Percentiles rank a stretch among this genome's conserved stretches.
Conservation (phyloP, 192 early-diverging fungal species). For the Ambispora gerdemannii region DNA sequence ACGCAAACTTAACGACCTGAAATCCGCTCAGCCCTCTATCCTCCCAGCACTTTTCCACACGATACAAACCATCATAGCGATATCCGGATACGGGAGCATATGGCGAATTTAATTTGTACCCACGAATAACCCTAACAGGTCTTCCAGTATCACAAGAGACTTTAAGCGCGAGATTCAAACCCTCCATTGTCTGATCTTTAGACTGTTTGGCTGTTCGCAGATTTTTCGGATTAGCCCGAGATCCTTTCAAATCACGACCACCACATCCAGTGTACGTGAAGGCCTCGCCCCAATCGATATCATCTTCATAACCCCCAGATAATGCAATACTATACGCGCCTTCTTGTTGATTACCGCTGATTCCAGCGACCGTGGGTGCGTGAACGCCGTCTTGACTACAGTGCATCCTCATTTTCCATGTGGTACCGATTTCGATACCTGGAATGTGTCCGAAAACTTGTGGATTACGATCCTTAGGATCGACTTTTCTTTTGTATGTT, state of each 20-base stretch:
- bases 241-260: constrained; percentile 18
- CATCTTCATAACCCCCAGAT: constrained; percentile 29
- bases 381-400: constrained; percentile 22
- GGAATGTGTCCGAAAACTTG: constrained; percentile 13
- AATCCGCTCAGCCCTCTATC: neutral
- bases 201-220: constrained; percentile 7
- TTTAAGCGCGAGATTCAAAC: neutral
- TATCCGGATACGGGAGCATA: constrained; percentile 15
- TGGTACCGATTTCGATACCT: neutral
- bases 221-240: constrained; percentile 9
- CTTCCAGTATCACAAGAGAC: constrained; percentile 21
- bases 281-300: constrained; percentile 27
- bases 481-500: too few relatives aligned
- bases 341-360: neutral
- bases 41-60: constrained; percentile 21
- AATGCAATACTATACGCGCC: constrained; percentile 17
- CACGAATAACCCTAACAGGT: constrained; percentile 11
- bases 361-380: constrained; percentile 19
- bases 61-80: constrained; percentile 25
- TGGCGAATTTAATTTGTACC: neutral
- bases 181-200: constrained; percentile 4
- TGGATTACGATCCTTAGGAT: too few relatives aligned
- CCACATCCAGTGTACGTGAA: constrained; percentile 26
- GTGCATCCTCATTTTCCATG: constrained; percentile 11
- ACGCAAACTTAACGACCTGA: constrained; percentile 7